A percentile compares a stretch with the other conserved stretches of the same genome.
These are phyloP conservation scores for Anthostomella pinea DNA, from an alignment of 2,329 filamentous ascomycete species.

Conservation along the genomic window DNA sequence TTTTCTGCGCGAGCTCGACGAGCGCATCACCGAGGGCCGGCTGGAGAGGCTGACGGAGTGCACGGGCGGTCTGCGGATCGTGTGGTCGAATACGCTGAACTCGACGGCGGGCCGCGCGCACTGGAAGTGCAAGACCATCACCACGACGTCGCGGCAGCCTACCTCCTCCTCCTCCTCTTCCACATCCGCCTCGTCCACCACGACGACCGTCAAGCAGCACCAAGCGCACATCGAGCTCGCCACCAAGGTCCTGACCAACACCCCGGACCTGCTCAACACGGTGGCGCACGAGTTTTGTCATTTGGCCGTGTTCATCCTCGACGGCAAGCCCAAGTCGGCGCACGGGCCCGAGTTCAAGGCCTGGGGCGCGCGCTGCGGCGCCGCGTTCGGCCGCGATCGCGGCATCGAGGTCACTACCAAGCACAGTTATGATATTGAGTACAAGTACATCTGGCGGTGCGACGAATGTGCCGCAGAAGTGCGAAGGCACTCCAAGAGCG, in stretches of 20 bases:
- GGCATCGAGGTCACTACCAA: constrained; percentile 82
- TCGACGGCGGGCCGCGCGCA: constrained; percentile 75
- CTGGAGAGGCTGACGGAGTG: constrained; percentile 56
- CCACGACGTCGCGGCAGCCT: constrained; percentile 22
- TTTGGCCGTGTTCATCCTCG: constrained; percentile 86
- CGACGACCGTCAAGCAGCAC: constrained; percentile 40
- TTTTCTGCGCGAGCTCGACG: constrained; percentile 70
- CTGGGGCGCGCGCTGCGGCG: constrained; percentile 60
- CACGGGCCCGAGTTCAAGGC: constrained; percentile 82
- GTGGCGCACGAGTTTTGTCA: constrained; percentile 98
- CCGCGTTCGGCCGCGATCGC: constrained; percentile 50
- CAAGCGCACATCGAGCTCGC: constrained; percentile 82
- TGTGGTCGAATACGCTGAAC: constrained; percentile 76
- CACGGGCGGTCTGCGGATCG: constrained; percentile 68
- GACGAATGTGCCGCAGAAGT: constrained; percentile 66
- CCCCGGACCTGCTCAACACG: constrained; percentile 78
- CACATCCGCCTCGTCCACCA: constrained; percentile 24
- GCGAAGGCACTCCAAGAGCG: constrained; percentile 81
- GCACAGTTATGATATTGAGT: constrained; percentile 86
- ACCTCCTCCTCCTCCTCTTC: constrained; percentile 14
- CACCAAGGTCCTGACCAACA: constrained; percentile 79
- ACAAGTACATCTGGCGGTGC: constrained; percentile 89
- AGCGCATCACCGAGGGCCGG: constrained; percentile 56
- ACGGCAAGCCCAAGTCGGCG: constrained; percentile 68
- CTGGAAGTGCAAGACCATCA: constrained; percentile 61